These are phyloP conservation scores for Fusarium fracticaudum DNA, from an alignment of 2,329 filamentous ascomycete species.

Conservation along the genomic window DNA sequence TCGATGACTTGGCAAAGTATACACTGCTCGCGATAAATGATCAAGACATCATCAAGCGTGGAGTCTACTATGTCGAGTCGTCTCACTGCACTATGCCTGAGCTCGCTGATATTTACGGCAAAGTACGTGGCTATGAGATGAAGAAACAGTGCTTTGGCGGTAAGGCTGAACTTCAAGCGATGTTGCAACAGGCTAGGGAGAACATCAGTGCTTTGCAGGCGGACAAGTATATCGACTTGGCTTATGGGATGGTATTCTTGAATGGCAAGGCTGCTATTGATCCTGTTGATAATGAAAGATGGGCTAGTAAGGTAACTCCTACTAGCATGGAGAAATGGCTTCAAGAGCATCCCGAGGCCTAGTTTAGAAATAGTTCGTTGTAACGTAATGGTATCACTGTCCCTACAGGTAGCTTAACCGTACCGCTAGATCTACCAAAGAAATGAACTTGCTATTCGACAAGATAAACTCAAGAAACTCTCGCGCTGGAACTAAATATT, in stretches of 20 bases:
- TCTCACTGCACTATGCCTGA: background rate
- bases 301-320: background rate
- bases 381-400: background rate
- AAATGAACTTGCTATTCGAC: no score
- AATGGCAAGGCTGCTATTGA: background rate
- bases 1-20: slow-evolving; percentile 1
- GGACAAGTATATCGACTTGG: slow-evolving; percentile 8
- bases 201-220: background rate
- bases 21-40: background rate
- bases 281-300: background rate
- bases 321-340: background rate
- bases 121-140: background rate
- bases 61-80: background rate
- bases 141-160: background rate
- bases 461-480: background rate
- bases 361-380: accelerated
- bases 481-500: accelerated
- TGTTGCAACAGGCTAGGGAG: background rate
- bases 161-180: background rate
- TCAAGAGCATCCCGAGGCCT: background rate
- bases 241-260: background rate
- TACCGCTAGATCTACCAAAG: no score
- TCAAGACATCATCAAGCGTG: background rate
- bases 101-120: background rate
- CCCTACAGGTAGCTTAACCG: accelerated